Evolutionary conservation across 2,329 filamentous ascomycete genomes (phyloP), one percentile per base, ranked within the genome.

Genomic region (Talaromyces sp.): DNA sequence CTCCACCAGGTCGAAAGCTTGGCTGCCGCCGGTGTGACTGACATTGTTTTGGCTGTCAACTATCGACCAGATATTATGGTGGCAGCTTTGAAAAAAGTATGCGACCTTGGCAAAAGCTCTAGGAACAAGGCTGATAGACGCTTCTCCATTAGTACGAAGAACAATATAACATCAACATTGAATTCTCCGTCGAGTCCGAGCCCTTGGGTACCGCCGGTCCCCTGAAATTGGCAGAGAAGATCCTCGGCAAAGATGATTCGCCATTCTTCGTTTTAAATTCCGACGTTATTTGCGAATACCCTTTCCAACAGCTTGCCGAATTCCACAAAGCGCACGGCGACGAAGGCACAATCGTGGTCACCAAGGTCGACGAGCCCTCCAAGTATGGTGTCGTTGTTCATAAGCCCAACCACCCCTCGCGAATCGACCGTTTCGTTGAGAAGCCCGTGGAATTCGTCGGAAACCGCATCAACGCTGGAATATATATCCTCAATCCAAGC

Each of bases 261-360:
- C 95, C 95, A 61, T 98, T 98, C 83, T 98, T 99, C 79, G 95
- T 99, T 61, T 88, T 99, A 71, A 99, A 99, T 85, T 96, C 92
- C 60, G 93, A 99, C 75, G 88, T 99, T 73, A 98, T 96, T 77
- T 99, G 93, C 86, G 93, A 98, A 70, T 98, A 93, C 78, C 95
- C 93, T 62, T 97, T 99, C 83, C 83, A 91, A 76, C 84, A 96
- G 71, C 86, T 98, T 58, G 90, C 90, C 65, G 87, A 88, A 21
- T 98, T 96, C 86, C 95, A 98, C 86, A 93, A 91, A 80, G 80
- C 82, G 63, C 95, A 99, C 79, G 95, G 93, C 65, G 86, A 96
- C 58, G 95, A 99, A 83, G 95, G 93, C 69, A 99, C 93, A 69
- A 99, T 99, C 73, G 90, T 96, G 55, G 93, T 98, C 67, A 99